Percentiles rank a stretch among this genome's conserved stretches.
These are phyloP conservation scores for Jatropha multifida DNA, from an alignment of 441 rosid species.

Conservation along the genomic window DNA sequence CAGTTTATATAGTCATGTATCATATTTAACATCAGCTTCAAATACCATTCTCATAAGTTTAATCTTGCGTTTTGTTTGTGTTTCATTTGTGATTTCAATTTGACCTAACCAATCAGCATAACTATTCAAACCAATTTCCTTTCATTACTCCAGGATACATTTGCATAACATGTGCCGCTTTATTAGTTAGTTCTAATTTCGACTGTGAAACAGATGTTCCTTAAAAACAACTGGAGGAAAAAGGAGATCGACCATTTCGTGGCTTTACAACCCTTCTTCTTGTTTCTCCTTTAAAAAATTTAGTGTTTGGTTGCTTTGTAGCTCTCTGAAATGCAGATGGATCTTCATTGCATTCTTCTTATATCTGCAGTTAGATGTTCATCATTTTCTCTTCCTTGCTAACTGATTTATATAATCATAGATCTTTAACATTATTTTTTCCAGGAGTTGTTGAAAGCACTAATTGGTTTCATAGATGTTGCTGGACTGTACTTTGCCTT, in stretches of 20 bases:
- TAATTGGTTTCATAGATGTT: slow-evolving; percentile 89
- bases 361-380: not conserved
- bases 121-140: not conserved
- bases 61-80: not conserved
- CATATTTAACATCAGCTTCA: not conserved
- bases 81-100: not conserved
- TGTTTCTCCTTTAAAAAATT: not conserved
- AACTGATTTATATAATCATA: slow-evolving; percentile 7
- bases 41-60: not conserved
- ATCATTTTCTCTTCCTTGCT: not conserved
- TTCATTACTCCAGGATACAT: not conserved
- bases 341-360: not conserved
- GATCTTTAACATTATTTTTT: slow-evolving; percentile 14
- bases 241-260: not conserved
- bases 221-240: not conserved
- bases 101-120: not conserved
- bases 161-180: not conserved
- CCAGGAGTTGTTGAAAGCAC: slow-evolving; percentile 87
- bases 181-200: not conserved
- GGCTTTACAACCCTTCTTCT: not conserved
- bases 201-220: not conserved
- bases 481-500: slow-evolving; percentile 90
- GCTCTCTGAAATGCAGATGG: not conserved
- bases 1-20: not conserved
- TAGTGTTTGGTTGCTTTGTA: not conserved